phyloP scores from a whole-genome alignment of 805 yeast species.

The Zygoascus flipseniorum region DNA sequence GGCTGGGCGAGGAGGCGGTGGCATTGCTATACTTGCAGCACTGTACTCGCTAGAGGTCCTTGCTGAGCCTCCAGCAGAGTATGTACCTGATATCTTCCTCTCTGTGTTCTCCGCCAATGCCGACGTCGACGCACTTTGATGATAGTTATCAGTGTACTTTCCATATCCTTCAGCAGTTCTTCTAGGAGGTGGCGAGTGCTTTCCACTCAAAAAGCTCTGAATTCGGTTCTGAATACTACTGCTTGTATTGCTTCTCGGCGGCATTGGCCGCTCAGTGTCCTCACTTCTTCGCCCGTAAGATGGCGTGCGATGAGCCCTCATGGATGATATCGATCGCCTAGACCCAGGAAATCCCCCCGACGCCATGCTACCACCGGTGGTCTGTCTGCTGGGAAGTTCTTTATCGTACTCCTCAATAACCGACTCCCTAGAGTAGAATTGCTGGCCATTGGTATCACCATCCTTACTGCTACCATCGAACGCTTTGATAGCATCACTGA shows the following conservation, averaged over 20 bases:
- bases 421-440: neutral
- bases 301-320: neutral
- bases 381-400: neutral
- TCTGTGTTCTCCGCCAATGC: conserved; percentile 2
- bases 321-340: neutral
- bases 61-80: neutral
- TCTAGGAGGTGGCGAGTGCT: conserved; percentile 34
- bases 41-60: neutral
- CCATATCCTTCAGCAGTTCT: conserved; percentile 82
- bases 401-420: neutral
- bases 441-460: neutral
- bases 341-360: neutral
- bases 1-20: conserved; percentile 3
- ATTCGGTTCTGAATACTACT: conserved; percentile 28
- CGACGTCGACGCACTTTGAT: neutral
- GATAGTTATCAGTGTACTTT: conserved; percentile 44
- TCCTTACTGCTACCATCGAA: conserved; percentile 4
- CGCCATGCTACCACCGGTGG: neutral
- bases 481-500: conserved; percentile 14
- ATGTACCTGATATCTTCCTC: neutral
- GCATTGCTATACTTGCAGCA: neutral
- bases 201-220: conserved; percentile 23
- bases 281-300: neutral
- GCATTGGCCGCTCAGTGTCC: neutral
- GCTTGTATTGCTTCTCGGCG: neutral